These are phyloP conservation scores for Hemisphaericaspora xylofermentans DNA, from an alignment of 1,139 yeast species.

Conservation along the genomic window DNA sequence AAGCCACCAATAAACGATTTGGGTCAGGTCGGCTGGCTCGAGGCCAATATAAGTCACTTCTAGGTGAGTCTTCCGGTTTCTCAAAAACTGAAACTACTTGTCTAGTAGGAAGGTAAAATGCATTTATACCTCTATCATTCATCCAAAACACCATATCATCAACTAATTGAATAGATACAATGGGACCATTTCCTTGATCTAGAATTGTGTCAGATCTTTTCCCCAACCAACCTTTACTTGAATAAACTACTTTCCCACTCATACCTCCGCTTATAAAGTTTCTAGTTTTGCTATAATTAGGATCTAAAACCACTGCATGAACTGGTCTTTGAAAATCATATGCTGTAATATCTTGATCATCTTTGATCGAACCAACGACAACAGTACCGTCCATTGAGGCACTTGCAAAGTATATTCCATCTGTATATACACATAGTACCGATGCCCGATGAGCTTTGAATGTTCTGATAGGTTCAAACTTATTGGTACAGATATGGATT, in stretches of 20 bases:
- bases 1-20: constrained; percentile 72
- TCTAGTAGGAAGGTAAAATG: constrained; percentile 51
- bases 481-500: constrained; percentile 63
- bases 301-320: constrained; percentile 80
- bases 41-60: constrained; percentile 88
- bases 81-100: constrained; percentile 49
- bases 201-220: constrained; percentile 66
- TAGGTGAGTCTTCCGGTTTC: constrained; percentile 59
- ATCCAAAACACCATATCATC: constrained; percentile 79
- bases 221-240: constrained; percentile 86
- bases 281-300: constrained; percentile 58
- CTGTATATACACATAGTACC: constrained; percentile 67
- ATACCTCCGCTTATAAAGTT: constrained; percentile 87
- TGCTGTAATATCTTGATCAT: constrained; percentile 64
- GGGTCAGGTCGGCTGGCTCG: constrained; percentile 66
- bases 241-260: constrained; percentile 76
- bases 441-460: constrained; percentile 87
- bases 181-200: constrained; percentile 66
- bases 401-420: constrained; percentile 74
- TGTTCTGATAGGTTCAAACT: constrained; percentile 61
- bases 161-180: constrained; percentile 60
- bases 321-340: constrained; percentile 87
- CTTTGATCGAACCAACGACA: constrained; percentile 69
- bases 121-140: constrained; percentile 75
- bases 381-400: constrained; percentile 95